Percentiles rank a stretch among this genome's conserved stretches.
Conservation (phyloP, 768 basidiomycete genomes). For the Mycena sanguinolenta region DNA sequence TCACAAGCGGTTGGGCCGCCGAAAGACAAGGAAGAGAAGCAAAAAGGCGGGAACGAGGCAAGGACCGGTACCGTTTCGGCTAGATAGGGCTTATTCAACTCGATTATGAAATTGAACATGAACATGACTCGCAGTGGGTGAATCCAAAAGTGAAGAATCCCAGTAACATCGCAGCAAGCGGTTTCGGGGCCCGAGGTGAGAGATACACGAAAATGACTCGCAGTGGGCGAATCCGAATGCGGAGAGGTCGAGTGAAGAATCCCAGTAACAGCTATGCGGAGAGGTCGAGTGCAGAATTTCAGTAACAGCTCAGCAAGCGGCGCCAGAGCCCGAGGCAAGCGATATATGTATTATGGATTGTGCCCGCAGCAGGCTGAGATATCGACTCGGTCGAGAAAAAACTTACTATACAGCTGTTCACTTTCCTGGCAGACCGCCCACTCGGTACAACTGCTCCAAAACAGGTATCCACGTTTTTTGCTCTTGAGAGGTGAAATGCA, state of each 20-base stretch:
- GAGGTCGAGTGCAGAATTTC: too few relatives aligned
- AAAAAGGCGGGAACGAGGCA: slow-evolving; percentile 15
- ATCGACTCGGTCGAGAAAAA: too few relatives aligned
- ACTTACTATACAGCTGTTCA: too few relatives aligned
- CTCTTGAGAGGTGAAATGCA: background rate
- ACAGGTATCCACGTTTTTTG: background rate
- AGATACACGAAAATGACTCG: too few relatives aligned
- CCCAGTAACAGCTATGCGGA: too few relatives aligned
- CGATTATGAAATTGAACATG: background rate
- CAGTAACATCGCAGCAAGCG: background rate
- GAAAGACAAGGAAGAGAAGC: background rate
- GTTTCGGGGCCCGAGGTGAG: background rate
- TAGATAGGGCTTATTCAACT: background rate
- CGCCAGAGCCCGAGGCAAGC: too few relatives aligned
- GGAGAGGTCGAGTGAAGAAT: too few relatives aligned
- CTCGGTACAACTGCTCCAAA: background rate
- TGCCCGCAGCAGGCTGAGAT: too few relatives aligned
- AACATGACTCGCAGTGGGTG: background rate
- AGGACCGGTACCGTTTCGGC: background rate
- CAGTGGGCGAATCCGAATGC: too few relatives aligned
- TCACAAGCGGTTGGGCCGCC: background rate
- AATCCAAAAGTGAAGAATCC: background rate
- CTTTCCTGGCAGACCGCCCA: too few relatives aligned
- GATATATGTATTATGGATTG: too few relatives aligned
- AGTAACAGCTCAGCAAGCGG: too few relatives aligned